Evolutionary conservation across 805 yeast species (phyloP).

Genomic region (Candida stauntonica): DNA sequence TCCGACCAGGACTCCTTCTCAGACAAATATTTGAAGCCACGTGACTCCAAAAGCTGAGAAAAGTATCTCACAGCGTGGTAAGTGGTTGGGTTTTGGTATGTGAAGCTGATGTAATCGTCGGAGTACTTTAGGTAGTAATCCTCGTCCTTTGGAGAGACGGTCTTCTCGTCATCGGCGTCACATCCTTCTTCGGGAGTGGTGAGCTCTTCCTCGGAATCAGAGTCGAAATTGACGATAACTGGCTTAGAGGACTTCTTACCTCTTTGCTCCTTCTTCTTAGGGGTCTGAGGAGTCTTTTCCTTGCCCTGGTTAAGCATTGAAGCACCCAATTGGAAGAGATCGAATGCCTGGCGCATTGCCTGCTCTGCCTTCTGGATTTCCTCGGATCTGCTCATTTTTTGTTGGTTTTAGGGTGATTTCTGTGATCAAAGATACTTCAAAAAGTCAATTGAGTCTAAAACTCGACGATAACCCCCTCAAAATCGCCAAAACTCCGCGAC

Average conservation of each 20-base stretch:
- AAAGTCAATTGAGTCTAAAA: too few relatives aligned
- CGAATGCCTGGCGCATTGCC: slow-evolving; percentile 25
- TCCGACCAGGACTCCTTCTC: slow-evolving; percentile 48
- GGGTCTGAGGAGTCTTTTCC: neutral
- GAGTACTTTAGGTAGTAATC: slow-evolving; percentile 31
- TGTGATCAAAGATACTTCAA: too few relatives aligned
- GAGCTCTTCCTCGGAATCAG: slow-evolving; percentile 6
- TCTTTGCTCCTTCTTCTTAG: slow-evolving; percentile 3
- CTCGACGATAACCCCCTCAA: too few relatives aligned
- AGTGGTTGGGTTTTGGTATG: slow-evolving; percentile 68
- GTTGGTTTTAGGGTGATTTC: too few relatives aligned
- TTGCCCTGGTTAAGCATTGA: slow-evolving; percentile 17
- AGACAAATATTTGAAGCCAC: slow-evolving; percentile 61
- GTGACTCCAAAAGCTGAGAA: slow-evolving; percentile 40
- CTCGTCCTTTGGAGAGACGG: slow-evolving; percentile 6
- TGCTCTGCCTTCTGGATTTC: slow-evolving; percentile 18
- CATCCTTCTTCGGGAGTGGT: slow-evolving; percentile 24
- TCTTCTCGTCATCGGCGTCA: slow-evolving; percentile 5
- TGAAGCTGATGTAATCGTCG: slow-evolving; percentile 63
- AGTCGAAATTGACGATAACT: slow-evolving; percentile 21
- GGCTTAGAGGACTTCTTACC: slow-evolving; percentile 1
- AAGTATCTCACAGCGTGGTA: slow-evolving; percentile 64
- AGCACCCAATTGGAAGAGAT: slow-evolving; percentile 23
- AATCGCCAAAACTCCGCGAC: too few relatives aligned
- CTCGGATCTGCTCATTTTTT: neutral